Conservation (phyloP, 768 basidiomycete genomes). For the Termitomyces bulborhizus region DNA sequence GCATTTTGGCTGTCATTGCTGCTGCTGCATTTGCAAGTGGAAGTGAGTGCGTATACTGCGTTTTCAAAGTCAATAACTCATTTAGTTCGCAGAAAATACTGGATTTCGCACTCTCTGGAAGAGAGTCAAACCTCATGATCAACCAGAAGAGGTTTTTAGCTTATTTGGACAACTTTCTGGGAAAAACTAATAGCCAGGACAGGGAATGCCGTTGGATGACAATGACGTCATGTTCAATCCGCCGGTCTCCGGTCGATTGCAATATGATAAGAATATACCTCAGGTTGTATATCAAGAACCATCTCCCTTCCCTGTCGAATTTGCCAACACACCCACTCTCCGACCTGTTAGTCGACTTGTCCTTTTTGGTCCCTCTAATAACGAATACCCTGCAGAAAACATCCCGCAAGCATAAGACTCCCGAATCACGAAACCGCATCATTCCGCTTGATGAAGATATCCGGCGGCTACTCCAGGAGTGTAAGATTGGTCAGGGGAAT, state of each 20-base stretch:
- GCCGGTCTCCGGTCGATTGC: not conserved
- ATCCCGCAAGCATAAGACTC: conserved; percentile 32
- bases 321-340: conserved; percentile 22
- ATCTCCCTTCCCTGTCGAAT: conserved; percentile 20
- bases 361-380: not conserved
- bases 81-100: conserved; percentile 20
- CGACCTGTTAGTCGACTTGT: conserved; percentile 16
- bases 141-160: conserved; percentile 63
- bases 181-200: not conserved
- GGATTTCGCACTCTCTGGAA: conserved; percentile 72
- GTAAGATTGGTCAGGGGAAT: conserved; percentile 78
- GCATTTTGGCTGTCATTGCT: conserved; percentile 74
- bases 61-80: not conserved
- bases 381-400: conserved; percentile 12
- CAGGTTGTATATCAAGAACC: conserved; percentile 31
- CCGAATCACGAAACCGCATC: conserved; percentile 10
- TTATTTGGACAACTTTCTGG: not conserved
- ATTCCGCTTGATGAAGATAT: conserved; percentile 59
- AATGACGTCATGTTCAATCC: conserved; percentile 65
- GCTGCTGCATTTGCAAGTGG: conserved; percentile 72
- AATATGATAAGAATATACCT: conserved; percentile 19
- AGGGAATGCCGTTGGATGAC: conserved; percentile 74
- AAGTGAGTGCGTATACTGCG: conserved; percentile 24
- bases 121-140: conserved; percentile 71
- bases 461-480: conserved; percentile 74